A percentile compares a stretch with the other conserved stretches of the same genome.
Conservation (phyloP, 164 flowering plant species). For the Sextonia rubra region DNA sequence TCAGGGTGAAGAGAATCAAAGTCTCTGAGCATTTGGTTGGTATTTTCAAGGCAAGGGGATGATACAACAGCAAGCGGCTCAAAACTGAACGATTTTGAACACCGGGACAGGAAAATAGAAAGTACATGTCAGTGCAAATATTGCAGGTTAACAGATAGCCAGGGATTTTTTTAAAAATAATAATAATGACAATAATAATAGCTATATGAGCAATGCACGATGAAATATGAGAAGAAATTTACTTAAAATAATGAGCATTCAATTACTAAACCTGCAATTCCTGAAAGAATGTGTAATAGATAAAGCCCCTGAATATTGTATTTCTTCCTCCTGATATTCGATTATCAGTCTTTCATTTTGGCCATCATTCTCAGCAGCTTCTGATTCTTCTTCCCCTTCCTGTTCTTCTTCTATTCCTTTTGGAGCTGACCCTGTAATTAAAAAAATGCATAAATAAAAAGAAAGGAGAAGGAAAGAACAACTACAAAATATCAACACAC, state of each 20-base stretch:
- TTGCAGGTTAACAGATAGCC: not conserved
- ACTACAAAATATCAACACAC: not conserved
- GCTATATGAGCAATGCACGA: no score
- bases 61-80: constrained; percentile 24
- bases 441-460: not conserved
- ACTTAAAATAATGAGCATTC: not conserved
- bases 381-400: constrained; percentile 59
- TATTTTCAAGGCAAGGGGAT: constrained; percentile 25
- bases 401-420: constrained; percentile 36
- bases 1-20: constrained; percentile 33
- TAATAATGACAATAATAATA: no score
- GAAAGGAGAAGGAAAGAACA: not conserved
- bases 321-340: constrained; percentile 37
- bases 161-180: not conserved
- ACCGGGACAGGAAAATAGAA: no score
- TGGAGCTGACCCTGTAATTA: constrained; percentile 29
- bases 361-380: constrained; percentile 34
- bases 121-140: no score
- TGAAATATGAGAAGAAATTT: not conserved
- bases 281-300: constrained; percentile 39
- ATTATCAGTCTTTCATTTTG: constrained; percentile 21
- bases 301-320: constrained; percentile 21
- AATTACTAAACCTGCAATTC: constrained; percentile 36
- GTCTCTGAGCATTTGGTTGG: constrained; percentile 27
- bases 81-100: no score